Conservation (phyloP, 2,329 filamentous ascomycete genomes). For the Ascomycota sp. region DNA sequence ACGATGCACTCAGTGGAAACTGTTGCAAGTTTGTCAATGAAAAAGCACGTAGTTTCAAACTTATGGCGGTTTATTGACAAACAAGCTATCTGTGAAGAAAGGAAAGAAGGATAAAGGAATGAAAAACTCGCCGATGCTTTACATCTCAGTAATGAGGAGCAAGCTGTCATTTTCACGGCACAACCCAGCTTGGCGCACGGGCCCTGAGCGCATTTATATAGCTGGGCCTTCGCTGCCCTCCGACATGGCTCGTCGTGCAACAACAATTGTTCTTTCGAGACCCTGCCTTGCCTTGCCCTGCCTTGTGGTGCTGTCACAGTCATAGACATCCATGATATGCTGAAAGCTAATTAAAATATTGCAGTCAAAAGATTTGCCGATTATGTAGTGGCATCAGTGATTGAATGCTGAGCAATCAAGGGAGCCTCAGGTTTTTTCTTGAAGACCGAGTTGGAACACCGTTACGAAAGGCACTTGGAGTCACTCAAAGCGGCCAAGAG, state of each 20-base stretch:
- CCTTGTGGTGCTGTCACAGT: no score
- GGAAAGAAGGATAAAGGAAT: no score
- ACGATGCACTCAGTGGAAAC: not conserved
- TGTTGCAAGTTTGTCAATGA: no score
- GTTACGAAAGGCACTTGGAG: not conserved
- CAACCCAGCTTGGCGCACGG: no score
- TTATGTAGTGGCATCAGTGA: not conserved
- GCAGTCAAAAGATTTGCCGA: not conserved
- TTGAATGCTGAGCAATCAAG: not conserved
- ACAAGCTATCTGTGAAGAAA: no score
- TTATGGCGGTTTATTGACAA: no score
- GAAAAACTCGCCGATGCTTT: not conserved
- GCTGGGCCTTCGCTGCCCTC: no score
- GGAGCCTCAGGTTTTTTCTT: not conserved
- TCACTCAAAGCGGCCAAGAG: not conserved
- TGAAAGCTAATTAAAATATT: not conserved
- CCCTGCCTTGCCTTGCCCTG: no score
- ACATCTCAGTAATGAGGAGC: not conserved
- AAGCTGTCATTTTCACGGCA: not conserved
- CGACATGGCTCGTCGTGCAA: no score
- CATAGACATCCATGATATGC: not conserved
- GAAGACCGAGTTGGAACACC: not conserved
- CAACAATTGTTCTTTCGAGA: no score
- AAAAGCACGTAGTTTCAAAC: no score
- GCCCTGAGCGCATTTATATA: no score